These are phyloP conservation scores for Penicillium sp. DNA, from an alignment of 2,329 filamentous ascomycete genomes.

Conservation along the genomic window DNA sequence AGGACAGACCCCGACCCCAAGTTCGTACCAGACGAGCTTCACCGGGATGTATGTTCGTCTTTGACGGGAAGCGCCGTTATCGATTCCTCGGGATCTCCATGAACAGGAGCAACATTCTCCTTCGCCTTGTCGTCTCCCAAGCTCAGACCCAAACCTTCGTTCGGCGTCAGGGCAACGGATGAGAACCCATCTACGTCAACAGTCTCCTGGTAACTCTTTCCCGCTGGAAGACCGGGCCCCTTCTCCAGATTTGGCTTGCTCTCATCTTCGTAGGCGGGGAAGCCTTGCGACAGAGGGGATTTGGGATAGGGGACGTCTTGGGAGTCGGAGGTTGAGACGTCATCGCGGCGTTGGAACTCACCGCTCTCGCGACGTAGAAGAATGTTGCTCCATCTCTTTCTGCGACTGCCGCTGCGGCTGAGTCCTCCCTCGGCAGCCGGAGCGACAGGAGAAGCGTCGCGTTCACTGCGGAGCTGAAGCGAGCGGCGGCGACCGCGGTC, in stretches of 20 bases:
- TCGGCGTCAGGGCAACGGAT: slow-evolving; percentile 17
- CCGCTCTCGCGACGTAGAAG: slow-evolving; percentile 36
- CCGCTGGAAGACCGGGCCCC: background rate
- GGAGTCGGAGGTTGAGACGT: slow-evolving; percentile 16
- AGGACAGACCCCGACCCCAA: background rate
- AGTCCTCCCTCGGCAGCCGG: slow-evolving; percentile 14
- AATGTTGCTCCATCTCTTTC: slow-evolving; percentile 43
- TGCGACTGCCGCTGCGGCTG: slow-evolving; percentile 35
- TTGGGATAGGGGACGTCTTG: slow-evolving; percentile 28
- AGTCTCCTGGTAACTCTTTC: background rate
- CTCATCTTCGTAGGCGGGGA: slow-evolving; percentile 23
- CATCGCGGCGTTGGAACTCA: slow-evolving; percentile 31
- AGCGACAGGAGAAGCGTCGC: slow-evolving; percentile 11
- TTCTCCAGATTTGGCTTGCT: background rate
- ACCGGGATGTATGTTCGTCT: slow-evolving; percentile 5
- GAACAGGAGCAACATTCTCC: background rate
- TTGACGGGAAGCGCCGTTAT: slow-evolving; percentile 6
- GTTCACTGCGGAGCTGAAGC: slow-evolving; percentile 32
- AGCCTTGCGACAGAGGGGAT: slow-evolving; percentile 35
- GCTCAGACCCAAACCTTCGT: slow-evolving; percentile 17
- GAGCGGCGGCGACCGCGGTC: slow-evolving; percentile 36
- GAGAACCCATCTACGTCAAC: slow-evolving; percentile 22
- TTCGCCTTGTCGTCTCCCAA: background rate
- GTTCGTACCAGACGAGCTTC: slow-evolving; percentile 9
- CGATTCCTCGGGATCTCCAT: background rate